Evolutionary conservation across 495 filamentous ascomycete genomes (phyloP), one percentile per base, ranked within the genome.

Genomic region (Penicillium paradoxum): DNA sequence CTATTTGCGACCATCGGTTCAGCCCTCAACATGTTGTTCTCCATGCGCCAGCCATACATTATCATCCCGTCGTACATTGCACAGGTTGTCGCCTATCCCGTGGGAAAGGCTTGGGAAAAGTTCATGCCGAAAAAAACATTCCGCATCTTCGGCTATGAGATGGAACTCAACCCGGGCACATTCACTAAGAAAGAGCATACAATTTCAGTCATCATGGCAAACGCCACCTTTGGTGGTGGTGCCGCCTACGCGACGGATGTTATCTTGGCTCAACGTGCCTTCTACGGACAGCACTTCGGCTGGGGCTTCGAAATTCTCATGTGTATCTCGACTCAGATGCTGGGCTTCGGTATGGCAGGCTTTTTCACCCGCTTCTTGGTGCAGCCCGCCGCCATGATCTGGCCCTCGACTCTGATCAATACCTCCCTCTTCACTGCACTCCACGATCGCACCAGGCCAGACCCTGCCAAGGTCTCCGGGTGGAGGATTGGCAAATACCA

Each of bases 141-240:
- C 58, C 72, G 51, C 32, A 62, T 82, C 15, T 82, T 86, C 51
- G 84, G 85, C 9, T 33, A 75, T 29, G 62, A 71, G 19, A 80
- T 74, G 62, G 78, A 75, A 19, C 65, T 89, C 14, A 89, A 89
- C 59, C 85, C 85, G 0, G 84, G 86, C 1, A 79, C 77, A 6
- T 90, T 87, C 73, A 89, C 85, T 66, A 82, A 87, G 65, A 90
- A 90, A 60, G 85, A 89, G 57, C 87, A 90, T 60, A 73, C 84
- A 6, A 73, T 90, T 43, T 82, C 86, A 30, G 83, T 86, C n/a
- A 80, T 89, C 58, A 89, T 89, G 86, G 71, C 73, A 34, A 75
- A 75, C 55, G 71, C 71, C 39, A 69, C 68, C 11, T 74, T 85
- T 68, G 58, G 69, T 39, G 69, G 63, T 51, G 75, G 74, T 44